phyloP scores from a whole-genome alignment of 2,329 filamentous ascomycete genomes.

The Talaromyces atroroseus region DNA sequence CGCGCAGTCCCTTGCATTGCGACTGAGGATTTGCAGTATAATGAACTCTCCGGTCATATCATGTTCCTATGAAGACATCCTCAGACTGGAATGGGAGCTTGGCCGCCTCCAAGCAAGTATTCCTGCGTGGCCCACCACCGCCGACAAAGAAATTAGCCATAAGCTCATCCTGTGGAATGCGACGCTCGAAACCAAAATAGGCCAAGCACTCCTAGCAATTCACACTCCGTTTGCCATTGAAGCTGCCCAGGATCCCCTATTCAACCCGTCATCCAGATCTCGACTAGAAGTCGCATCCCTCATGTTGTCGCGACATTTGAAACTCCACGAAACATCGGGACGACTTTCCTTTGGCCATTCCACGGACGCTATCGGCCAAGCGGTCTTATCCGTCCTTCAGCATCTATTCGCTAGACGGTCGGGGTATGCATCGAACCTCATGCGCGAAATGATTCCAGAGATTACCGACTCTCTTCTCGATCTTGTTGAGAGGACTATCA shows the following conservation, averaged over 20 bases:
- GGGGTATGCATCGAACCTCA: conserved; percentile 20
- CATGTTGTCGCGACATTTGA: conserved; percentile 34
- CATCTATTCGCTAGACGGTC: conserved; percentile 25
- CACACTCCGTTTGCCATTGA: conserved; percentile 37
- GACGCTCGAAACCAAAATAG: conserved; percentile 31
- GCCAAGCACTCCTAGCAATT: conserved; percentile 33
- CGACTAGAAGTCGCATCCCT: conserved; percentile 33
- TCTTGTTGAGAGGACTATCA: conserved; percentile 27
- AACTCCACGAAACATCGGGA: conserved; percentile 28
- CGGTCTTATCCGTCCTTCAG: conserved; percentile 34
- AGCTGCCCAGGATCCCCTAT: conserved; percentile 26
- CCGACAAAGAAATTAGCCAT: conserved; percentile 20
- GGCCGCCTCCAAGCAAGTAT: conserved; percentile 29
- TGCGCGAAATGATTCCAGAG: conserved; percentile 24
- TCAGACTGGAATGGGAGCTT: conserved; percentile 36
- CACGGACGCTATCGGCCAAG: conserved; percentile 34
- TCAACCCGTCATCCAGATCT: conserved; percentile 30
- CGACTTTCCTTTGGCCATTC: conserved; percentile 29
- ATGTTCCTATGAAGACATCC: conserved; percentile 37
- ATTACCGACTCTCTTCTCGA: conserved; percentile 30
- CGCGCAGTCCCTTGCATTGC: conserved; percentile 20
- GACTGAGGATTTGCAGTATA: conserved; percentile 28
- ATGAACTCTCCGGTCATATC: conserved; percentile 34
- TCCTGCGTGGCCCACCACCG: conserved; percentile 25
- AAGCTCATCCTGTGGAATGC: conserved; percentile 29